Conservation (phyloP, 495 filamentous ascomycete genomes). For the Tuber calosporum region DNA sequence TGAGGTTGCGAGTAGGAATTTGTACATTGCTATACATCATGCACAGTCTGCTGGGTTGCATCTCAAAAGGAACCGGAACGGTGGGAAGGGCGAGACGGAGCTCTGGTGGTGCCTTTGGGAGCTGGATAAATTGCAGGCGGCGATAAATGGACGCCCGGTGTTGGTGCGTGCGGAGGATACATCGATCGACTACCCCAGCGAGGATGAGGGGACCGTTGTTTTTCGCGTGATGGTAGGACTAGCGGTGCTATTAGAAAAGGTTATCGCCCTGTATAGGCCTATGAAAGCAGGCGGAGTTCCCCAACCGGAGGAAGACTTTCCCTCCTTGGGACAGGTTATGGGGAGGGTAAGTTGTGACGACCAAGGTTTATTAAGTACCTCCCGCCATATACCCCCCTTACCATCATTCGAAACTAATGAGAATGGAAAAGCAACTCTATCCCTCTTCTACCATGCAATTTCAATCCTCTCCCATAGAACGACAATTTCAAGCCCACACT, state of each 20-base stretch:
- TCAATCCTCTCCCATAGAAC: slow-evolving; percentile 37
- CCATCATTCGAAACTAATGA: slow-evolving; percentile 8
- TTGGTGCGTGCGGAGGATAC: slow-evolving; percentile 36
- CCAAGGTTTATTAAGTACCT: neutral
- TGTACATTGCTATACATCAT: slow-evolving; percentile 46
- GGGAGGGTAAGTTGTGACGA: slow-evolving; percentile 1
- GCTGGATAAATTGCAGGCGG: slow-evolving; percentile 36
- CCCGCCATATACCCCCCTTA: neutral
- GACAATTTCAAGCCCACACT: slow-evolving; percentile 18
- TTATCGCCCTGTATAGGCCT: slow-evolving; percentile 37
- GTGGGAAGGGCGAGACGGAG: slow-evolving; percentile 20
- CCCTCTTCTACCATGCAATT: slow-evolving; percentile 37
- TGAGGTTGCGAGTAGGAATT: slow-evolving; percentile 47
- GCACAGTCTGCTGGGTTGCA: slow-evolving; percentile 37
- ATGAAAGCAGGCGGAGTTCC: slow-evolving; percentile 11
- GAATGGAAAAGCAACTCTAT: slow-evolving; percentile 17
- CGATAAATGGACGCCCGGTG: slow-evolving; percentile 37
- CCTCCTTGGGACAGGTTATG: slow-evolving; percentile 18
- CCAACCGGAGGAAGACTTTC: slow-evolving; percentile 20
- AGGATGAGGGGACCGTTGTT: slow-evolving; percentile 18
- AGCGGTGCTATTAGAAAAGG: slow-evolving; percentile 25
- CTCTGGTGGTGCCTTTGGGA: slow-evolving; percentile 39
- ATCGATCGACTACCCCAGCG: slow-evolving; percentile 26
- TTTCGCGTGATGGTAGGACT: slow-evolving; percentile 30
- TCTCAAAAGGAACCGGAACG: slow-evolving; percentile 18